Conservation (phyloP, 2,329 filamentous ascomycete genomes). For the Coniochaeta sp. region DNA sequence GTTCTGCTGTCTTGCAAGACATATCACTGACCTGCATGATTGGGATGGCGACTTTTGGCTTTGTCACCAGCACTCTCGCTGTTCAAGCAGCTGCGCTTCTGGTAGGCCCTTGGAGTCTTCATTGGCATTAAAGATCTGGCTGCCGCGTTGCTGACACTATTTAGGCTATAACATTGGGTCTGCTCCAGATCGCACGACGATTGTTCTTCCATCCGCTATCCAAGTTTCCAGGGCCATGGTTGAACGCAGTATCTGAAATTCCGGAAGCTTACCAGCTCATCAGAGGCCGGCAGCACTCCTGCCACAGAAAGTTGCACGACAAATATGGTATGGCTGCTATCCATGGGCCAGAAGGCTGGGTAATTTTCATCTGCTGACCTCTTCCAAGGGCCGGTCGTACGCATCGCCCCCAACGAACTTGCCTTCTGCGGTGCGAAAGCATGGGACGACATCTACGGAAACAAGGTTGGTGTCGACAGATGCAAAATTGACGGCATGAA, state of each 20-base stretch:
- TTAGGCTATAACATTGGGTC: background rate
- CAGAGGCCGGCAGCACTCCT: slow-evolving; percentile 15
- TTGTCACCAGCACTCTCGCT: background rate
- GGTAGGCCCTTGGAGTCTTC: background rate
- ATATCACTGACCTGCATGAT: background rate
- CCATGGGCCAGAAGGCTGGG: background rate
- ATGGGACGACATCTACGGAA: slow-evolving; percentile 20
- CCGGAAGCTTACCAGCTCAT: slow-evolving; percentile 13
- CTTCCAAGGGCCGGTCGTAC: slow-evolving; percentile 15
- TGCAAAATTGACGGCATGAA: background rate
- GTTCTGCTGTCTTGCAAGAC: no score
- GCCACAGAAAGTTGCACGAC: slow-evolving; percentile 17
- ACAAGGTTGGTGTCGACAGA: slow-evolving; percentile 10
- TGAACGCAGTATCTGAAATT: slow-evolving; percentile 15
- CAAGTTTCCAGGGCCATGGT: slow-evolving; percentile 15
- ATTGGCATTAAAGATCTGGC: background rate
- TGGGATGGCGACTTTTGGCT: background rate
- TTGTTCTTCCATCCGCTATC: slow-evolving; percentile 15
- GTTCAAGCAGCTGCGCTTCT: background rate
- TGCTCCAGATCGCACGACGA: slow-evolving; percentile 3
- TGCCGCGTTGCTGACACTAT: background rate
- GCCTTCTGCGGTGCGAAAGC: slow-evolving; percentile 17
- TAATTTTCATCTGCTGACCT: background rate
- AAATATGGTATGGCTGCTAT: slow-evolving; percentile 11
- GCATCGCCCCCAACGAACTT: slow-evolving; percentile 18